Conservation (phyloP, 805 yeast genomes). For the Barnettozyma populi region DNA sequence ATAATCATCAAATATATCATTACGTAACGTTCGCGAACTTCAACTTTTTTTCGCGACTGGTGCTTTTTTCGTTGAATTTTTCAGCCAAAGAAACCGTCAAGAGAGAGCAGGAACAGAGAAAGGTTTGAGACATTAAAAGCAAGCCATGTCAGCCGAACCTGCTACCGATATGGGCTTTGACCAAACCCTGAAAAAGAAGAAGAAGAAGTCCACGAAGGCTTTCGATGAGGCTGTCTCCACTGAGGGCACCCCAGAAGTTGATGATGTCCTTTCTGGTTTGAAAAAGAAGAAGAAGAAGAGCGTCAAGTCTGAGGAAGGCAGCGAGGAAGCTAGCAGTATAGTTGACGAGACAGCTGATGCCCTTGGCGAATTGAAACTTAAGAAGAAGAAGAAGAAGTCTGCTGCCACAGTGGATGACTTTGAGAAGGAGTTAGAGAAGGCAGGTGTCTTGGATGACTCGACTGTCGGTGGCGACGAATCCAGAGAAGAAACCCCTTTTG, state of each 20-base stretch:
- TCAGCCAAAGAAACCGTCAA: background rate
- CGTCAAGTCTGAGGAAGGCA: slow-evolving; percentile 28
- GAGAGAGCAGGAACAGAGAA: background rate
- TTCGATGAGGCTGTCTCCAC: slow-evolving; percentile 32
- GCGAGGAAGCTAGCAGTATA: slow-evolving; percentile 31
- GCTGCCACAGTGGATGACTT: slow-evolving; percentile 64
- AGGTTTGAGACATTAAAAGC: background rate
- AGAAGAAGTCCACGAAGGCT: slow-evolving; percentile 54
- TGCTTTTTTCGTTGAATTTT: slow-evolving; percentile 1
- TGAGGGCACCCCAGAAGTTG: slow-evolving; percentile 41
- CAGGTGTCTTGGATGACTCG: slow-evolving; percentile 59
- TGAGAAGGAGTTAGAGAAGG: slow-evolving; percentile 83
- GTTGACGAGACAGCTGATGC: slow-evolving; percentile 50
- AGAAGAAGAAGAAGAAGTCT: slow-evolving; percentile 73
- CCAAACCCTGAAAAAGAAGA: slow-evolving; percentile 71
- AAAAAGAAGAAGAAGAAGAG: slow-evolving; percentile 84
- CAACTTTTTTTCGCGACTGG: background rate
- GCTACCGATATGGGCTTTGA: slow-evolving; percentile 53
- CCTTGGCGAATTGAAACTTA: slow-evolving; percentile 64
- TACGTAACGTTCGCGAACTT: background rate
- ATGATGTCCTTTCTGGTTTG: slow-evolving; percentile 70
- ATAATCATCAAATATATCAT: background rate
- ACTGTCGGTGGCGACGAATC: slow-evolving; percentile 10
- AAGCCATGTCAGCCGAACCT: slow-evolving; percentile 20
- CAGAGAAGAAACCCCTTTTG: slow-evolving; percentile 24